A percentile compares a stretch with the other conserved stretches of the same genome.
phyloP scores from a whole-genome alignment of 257 asterid genomes.

The Solanum lycopersicoides region DNA sequence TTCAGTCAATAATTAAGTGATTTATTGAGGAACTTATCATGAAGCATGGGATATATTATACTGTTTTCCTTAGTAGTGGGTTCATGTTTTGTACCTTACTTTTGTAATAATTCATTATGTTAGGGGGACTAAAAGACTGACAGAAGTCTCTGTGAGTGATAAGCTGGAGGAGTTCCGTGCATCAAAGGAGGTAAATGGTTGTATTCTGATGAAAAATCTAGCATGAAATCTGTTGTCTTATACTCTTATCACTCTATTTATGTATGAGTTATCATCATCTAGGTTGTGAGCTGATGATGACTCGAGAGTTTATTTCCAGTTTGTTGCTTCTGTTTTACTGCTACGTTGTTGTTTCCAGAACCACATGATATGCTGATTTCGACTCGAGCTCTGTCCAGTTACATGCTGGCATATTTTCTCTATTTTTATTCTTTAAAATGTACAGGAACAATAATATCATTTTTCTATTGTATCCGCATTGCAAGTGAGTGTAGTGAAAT shows the following conservation, averaged over 20 bases:
- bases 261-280: background rate
- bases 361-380: background rate
- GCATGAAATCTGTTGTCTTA: background rate
- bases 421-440: background rate
- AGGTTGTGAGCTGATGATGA: background rate
- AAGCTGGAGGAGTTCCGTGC: constrained; percentile 95
- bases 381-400: background rate
- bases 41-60: background rate
- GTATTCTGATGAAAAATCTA: background rate
- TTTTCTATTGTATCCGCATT: background rate
- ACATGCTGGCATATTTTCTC: background rate
- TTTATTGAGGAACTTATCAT: background rate
- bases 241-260: background rate
- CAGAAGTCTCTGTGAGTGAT: constrained; percentile 88
- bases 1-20: background rate
- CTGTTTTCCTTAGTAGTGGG: background rate
- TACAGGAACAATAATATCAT: background rate
- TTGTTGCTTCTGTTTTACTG: background rate
- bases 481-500: background rate
- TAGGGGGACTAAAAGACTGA: constrained; percentile 44
- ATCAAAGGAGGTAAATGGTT: constrained; percentile 66
- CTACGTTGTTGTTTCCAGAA: background rate
- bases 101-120: background rate
- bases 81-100: background rate
- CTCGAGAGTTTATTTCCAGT: background rate